Evolutionary conservation across 2,329 filamentous ascomycete genomes (phyloP), one percentile per base, ranked within the genome.

Genomic region (Calonectria honghensis): DNA sequence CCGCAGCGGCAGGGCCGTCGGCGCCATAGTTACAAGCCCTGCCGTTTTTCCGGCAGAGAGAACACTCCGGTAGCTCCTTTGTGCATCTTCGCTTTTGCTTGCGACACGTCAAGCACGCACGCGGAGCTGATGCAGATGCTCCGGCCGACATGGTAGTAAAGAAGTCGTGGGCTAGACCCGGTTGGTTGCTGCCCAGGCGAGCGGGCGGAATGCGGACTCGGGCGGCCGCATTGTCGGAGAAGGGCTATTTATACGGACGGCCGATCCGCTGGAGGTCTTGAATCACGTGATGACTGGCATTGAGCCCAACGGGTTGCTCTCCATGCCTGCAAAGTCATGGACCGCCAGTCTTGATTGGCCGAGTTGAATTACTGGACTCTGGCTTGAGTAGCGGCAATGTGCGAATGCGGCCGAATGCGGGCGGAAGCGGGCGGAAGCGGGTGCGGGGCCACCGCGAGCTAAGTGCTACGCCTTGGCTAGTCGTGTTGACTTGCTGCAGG

Each of bases 1-100:
- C 20, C 11, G 41, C 20, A 11, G 41, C 41, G 11, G 20, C 41
- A 48, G 18, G 41, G 41, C 41, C n/a, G 20, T 61, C 54, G 5
- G 31, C 4, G 39, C n/a, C 24, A 7, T 72, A 72, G 2, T 50
- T 29, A 10, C 70, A 67, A 1, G 31, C 20, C 29, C 59, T 57
- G 37, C 50, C 24, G 18, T 51, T 35, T 16, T 52, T 70, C 14
- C n/a, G 51, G 18, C 71, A 73, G 3, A 70, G 31, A 2, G 35
- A 54, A 24, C 71, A 70, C 27, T 35, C 45, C 6, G 71, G 71
- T 1, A 73, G 20, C 24, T 73, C 71, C 27, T 41, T 52, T 13
- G 45, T 70, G 65, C 71, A 73, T 61, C 41, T 69, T 20, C 71
- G 27, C 39, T 73, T 73, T 32, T 70, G 71, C n/a, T 59, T 73